Evolutionary conservation across 2,329 filamentous ascomycete genomes (phyloP).

Genomic region (Ophiosphaerella korrae): DNA sequence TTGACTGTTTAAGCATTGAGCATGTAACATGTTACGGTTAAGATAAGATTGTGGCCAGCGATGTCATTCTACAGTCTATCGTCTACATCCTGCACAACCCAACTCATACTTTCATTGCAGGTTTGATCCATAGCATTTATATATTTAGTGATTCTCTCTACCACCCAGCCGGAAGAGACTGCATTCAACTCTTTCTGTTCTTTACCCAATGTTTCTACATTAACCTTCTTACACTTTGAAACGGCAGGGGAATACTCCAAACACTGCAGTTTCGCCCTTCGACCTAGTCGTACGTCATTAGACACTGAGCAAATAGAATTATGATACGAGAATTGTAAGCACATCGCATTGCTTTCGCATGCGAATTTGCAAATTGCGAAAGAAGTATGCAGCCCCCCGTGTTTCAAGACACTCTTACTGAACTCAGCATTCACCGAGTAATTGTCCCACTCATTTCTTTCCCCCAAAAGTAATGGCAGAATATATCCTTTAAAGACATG

Average conservation of each 20-base stretch:
- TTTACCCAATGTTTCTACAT: not conserved
- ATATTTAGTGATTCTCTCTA: not conserved
- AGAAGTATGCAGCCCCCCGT: not conserved
- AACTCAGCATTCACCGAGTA: slow-evolving; percentile 22
- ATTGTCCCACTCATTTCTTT: slow-evolving; percentile 41
- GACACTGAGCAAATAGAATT: not conserved
- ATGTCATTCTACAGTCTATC: no score
- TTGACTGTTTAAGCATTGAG: no score
- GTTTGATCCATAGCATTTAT: not conserved
- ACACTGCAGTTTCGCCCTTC: not conserved
- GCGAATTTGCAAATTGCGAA: not conserved
- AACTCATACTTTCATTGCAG: no score
- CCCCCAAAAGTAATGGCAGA: slow-evolving; percentile 31
- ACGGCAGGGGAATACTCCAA: not conserved
- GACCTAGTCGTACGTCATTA: not conserved
- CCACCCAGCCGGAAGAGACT: not conserved
- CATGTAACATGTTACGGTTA: no score
- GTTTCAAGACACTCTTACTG: no score
- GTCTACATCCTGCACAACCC: no score
- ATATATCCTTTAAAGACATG: slow-evolving; percentile 45
- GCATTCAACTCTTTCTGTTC: not conserved
- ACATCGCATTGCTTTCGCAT: not conserved
- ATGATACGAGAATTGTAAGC: not conserved
- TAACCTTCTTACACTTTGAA: not conserved
- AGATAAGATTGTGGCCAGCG: no score